A percentile compares a stretch with the other conserved stretches of the same genome.
These are phyloP conservation scores for Malus asiatica DNA, from an alignment of 306 rosid genomes.

Conservation along the genomic window DNA sequence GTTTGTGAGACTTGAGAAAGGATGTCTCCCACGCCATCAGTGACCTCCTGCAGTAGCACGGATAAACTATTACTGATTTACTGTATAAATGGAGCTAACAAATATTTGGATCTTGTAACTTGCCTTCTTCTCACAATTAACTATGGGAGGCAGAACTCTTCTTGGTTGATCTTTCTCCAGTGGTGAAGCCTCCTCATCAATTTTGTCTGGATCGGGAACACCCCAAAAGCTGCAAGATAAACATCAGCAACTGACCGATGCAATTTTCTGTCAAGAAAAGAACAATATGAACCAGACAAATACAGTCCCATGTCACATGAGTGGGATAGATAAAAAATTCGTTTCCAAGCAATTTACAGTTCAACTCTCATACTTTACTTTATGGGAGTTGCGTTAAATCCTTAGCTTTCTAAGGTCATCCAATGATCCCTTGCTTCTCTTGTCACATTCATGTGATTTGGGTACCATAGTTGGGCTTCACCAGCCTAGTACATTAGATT, in stretches of 20 bases:
- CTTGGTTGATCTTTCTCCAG: constrained; percentile 21
- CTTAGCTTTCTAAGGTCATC: neutral
- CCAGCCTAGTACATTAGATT: neutral
- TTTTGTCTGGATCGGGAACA: constrained; percentile 24
- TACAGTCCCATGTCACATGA: neutral
- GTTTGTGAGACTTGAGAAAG: constrained; percentile 48
- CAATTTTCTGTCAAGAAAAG: neutral
- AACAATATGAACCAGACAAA: neutral
- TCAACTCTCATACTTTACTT: neutral
- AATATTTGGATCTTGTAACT: constrained; percentile 4
- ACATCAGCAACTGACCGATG: neutral
- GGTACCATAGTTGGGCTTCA: neutral
- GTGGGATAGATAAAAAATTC: neutral
- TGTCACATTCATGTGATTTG: neutral
- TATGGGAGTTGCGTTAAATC: neutral
- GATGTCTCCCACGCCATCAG: constrained; percentile 38
- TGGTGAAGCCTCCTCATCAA: constrained; percentile 25
- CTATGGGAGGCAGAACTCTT: constrained; percentile 20
- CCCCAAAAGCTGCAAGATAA: constrained; percentile 31
- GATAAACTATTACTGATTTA: constrained; percentile 5
- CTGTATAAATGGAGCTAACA: neutral
- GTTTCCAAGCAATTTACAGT: no score
- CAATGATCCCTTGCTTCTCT: neutral
- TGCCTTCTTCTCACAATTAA: constrained; percentile 45
- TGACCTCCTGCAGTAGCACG: constrained; percentile 26